These are phyloP conservation scores for Thielaviopsis musarum DNA, from an alignment of 2,329 filamentous ascomycete genomes.

Conservation along the genomic window DNA sequence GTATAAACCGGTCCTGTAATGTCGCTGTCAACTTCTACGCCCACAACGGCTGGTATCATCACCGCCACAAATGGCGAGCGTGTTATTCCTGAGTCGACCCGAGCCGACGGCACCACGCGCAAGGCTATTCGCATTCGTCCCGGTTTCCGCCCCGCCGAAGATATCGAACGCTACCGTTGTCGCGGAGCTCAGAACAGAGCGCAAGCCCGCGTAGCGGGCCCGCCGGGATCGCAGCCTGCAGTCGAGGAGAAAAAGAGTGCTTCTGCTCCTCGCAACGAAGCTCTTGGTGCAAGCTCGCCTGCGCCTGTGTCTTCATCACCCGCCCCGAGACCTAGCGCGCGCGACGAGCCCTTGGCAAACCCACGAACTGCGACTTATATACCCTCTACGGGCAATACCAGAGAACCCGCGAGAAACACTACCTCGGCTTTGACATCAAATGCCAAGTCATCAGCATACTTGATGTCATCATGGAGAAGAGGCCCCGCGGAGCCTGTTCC, in stretches of 20 bases:
- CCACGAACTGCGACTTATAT: neutral
- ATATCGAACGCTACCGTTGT: constrained; percentile 93
- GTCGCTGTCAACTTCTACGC: neutral
- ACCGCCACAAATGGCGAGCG: constrained; percentile 64
- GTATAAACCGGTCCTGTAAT: neutral
- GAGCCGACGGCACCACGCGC: constrained; percentile 78
- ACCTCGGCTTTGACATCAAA: neutral
- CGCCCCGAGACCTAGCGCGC: neutral
- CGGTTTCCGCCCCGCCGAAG: constrained; percentile 85
- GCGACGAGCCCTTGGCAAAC: neutral
- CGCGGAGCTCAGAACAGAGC: constrained; percentile 57
- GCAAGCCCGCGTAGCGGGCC: constrained; percentile 5
- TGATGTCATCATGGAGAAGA: constrained; percentile 4
- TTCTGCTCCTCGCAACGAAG: neutral
- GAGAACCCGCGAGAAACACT: neutral
- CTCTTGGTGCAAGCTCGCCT: neutral
- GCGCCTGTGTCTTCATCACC: neutral
- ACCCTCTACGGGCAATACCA: neutral
- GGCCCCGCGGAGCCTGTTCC: neutral
- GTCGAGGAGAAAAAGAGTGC: neutral
- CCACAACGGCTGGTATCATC: constrained; percentile 49
- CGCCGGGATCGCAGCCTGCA: neutral
- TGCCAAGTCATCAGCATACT: neutral
- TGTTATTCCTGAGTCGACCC: constrained; percentile 73
- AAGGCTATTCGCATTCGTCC: constrained; percentile 89